Conservation (phyloP, 768 basidiomycete species). For the Artomyces pyxidatus region DNA sequence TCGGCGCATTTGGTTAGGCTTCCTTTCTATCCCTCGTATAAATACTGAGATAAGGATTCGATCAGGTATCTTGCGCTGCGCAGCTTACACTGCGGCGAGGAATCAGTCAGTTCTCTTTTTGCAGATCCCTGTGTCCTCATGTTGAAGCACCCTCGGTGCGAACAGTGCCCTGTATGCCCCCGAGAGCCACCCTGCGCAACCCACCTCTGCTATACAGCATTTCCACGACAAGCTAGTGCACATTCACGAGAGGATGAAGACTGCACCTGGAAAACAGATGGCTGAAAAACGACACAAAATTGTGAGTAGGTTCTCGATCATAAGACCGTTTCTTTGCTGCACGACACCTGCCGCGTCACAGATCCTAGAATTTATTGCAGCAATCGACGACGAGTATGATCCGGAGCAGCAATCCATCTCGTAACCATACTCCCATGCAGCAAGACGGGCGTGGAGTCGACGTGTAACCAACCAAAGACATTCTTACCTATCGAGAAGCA, state of each 20-base stretch:
- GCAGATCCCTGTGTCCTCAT: conserved; percentile 1
- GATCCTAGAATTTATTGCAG: not conserved
- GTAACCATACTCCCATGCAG: no score
- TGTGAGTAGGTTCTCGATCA: conserved; percentile 37
- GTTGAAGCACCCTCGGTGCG: no score
- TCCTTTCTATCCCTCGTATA: not conserved
- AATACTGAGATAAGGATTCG: not conserved
- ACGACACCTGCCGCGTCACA: not conserved
- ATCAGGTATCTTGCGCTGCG: conserved; percentile 37
- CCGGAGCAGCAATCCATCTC: no score
- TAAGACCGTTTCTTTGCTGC: no score
- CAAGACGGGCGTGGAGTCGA: no score
- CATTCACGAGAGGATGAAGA: conserved; percentile 71
- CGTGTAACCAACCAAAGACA: not conserved
- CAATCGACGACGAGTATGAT: not conserved
- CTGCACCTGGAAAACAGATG: conserved; percentile 55
- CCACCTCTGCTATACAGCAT: conserved; percentile 61
- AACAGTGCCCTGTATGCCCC: conserved; percentile 38
- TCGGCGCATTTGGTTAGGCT: conserved; percentile 40
- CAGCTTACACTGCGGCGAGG: conserved; percentile 34
- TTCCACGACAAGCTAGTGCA: conserved; percentile 82
- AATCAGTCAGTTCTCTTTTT: conserved; percentile 22
- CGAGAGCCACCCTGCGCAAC: conserved; percentile 33
- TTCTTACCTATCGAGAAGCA: no score
- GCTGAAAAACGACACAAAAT: conserved; percentile 67